A percentile compares a stretch with the other conserved stretches of the same genome.
Conservation (phyloP, 805 yeast species). For the Sungouiella thailandica region DNA sequence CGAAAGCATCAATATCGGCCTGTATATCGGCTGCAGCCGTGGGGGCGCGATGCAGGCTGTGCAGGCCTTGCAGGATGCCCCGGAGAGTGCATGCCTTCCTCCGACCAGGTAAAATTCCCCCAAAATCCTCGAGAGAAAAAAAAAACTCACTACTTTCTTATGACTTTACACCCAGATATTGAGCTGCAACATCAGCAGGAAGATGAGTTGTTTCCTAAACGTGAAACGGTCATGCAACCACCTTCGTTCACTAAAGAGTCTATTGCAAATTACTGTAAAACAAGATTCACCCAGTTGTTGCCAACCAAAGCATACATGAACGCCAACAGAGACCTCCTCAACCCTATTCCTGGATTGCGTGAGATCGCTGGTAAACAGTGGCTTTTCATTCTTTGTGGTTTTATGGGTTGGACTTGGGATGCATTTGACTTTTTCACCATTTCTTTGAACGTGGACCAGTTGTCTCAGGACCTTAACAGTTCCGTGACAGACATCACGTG, state of each 20-base stretch:
- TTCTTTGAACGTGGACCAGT: constrained; percentile 4
- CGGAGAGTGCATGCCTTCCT: no score
- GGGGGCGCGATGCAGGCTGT: no score
- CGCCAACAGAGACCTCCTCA: constrained; percentile 19
- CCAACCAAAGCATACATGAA: constrained; percentile 10
- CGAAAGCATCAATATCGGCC: no score
- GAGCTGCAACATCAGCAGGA: background rate
- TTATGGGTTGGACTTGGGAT: constrained; percentile 11
- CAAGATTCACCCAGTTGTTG: constrained; percentile 11
- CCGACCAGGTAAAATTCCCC: no score
- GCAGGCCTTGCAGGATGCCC: no score
- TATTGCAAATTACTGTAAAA: constrained; percentile 4
- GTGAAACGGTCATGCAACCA: background rate
- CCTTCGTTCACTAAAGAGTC: constrained; percentile 8
- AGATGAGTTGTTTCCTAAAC: background rate
- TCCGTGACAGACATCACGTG: constrained; percentile 8
- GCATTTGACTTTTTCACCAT: constrained; percentile 10
- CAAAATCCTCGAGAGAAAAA: no score
- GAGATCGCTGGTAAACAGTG: constrained; percentile 7
- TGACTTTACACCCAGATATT: background rate
- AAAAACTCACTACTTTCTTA: background rate
- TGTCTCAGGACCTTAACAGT: constrained; percentile 4
- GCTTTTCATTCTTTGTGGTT: constrained; percentile 7
- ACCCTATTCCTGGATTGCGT: constrained; percentile 12
- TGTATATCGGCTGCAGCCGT: no score